Conservation (phyloP, 192 early-diverging fungal species). For the Radiomyces spectabilis region DNA sequence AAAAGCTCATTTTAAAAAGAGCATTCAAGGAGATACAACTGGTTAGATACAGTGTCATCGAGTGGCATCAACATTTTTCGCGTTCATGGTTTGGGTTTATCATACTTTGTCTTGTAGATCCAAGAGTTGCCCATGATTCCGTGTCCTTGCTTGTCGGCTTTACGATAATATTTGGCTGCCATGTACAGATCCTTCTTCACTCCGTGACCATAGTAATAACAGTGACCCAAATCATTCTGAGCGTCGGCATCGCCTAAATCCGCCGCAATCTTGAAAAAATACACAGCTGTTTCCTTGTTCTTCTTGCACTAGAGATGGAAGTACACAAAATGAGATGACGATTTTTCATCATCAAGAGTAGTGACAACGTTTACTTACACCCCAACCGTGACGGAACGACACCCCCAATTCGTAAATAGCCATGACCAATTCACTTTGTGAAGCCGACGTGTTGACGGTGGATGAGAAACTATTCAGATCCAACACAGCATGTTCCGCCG, state of each 20-base stretch:
- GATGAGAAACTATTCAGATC: conserved; percentile 39
- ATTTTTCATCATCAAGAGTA: neutral
- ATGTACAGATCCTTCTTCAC: conserved; percentile 62
- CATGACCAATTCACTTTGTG: conserved; percentile 66
- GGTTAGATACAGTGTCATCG: no score
- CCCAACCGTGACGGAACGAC: conserved; percentile 78
- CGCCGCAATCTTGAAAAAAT: conserved; percentile 78
- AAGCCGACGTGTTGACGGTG: conserved; percentile 44
- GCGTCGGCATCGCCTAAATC: conserved; percentile 71
- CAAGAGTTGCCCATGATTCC: conserved; percentile 73
- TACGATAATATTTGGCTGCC: conserved; percentile 71
- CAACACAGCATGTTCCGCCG: conserved; percentile 63
- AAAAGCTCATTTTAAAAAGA: no score
- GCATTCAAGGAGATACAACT: no score
- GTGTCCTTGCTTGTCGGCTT: conserved; percentile 63
- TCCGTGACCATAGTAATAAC: conserved; percentile 67
- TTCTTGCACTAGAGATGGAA: conserved; percentile 28
- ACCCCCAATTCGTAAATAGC: conserved; percentile 78
- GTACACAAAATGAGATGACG: neutral
- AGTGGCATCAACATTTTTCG: no score
- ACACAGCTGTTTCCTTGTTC: conserved; percentile 64
- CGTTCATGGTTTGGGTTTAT: no score
- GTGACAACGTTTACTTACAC: conserved; percentile 33
- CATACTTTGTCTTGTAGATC: conserved; percentile 79
- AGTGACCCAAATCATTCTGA: conserved; percentile 58